Evolutionary conservation across 2,329 filamentous ascomycete species (phyloP), one percentile per base, ranked within the genome.

Genomic region (Corynespora cassiicola): DNA sequence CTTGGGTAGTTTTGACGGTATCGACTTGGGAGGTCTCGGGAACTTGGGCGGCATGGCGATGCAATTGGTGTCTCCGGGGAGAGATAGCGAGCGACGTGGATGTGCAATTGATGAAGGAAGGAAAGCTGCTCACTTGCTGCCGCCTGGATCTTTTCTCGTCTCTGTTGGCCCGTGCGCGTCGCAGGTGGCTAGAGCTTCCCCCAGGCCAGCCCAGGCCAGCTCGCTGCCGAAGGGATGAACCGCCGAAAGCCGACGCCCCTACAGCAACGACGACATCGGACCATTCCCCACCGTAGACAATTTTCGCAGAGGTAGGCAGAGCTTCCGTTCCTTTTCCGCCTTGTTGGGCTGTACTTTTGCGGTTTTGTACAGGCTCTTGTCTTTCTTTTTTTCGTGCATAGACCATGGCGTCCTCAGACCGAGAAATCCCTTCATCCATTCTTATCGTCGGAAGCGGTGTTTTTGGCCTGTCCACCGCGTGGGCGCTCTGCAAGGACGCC

Each of bases 401-500:
- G 36, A 34, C 35, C 42, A 62, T 63, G 58, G 47, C 52, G 24
- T 50, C 56, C 31, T 32, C 38, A n/a, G 31, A 39, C 11, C 26
- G 34, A 26, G 36, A 54, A 30, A 48, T 55, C 26, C 73, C 74
- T 15, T 68, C 70, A 12, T 74, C 72, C 7, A 62, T 77, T 36
- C 60, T 78, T 18, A 76, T 78, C 40, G 56, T 78, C 23, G 75
- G 75, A 39, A 74, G 75, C 18, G 78, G 78, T 31, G 76, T 79
- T 28, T 81, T 81, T 45, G 78, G 78, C 19, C 70, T 87, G 36
- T 80, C 80, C 6, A 86, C 84, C 15, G 88, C 90, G 34, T 82
- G 85, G 50, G 78, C 87, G 10, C 79, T 96, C 30, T 75, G 85
- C 42, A 77, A 78, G 49, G 81, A 86, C 22, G 72, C 81, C 23